Base-by-base conservation (phyloP, 2,329 filamentous ascomycete species). In the Colletotrichum tofieldiae region DNA sequence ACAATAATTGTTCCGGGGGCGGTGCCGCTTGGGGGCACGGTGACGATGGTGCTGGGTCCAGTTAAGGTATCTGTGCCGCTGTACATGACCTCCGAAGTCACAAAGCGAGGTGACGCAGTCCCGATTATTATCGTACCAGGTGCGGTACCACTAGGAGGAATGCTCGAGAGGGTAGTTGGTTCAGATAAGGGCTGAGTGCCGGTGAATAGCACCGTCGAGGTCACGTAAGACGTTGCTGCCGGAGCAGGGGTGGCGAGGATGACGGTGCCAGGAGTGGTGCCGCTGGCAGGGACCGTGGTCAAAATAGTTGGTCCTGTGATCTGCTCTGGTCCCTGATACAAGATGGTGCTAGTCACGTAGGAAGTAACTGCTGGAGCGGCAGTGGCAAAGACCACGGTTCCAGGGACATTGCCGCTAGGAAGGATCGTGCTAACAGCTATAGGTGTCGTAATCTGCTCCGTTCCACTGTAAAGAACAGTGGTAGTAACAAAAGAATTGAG, bases 41-140 rank as follows among this genome's bases (percentile, higher is more conserved):
- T 67, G 2, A 43, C 37, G 9, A 67, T 26, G 23, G 65, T 45
- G 4, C 41, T 67, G 9, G 47, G 65, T 2, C 55, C 65, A 1
- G 65, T 67, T 11, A 67, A 5, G 1, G 35, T 39, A 5, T 12
- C 26, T 2, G 29, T 43, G n/a, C 55, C 65, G 8, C 43, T 60
- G 26, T 60, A 67, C 7, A 54, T 5, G 45, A 67, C 65, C 26
- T 52, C 35, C 1, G 65, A 61, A 3, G 65, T 67, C 23, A 54
- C 45, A 16, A 41, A 61, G 32, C 32, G 29, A 11, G 56, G 43
- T 14, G 58, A 54, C 39, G 64, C 43, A 26, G 56, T 62, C 11
- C 43, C 55, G 11, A 73, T 47, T 20, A 74, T 39, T 5, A 72
- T 47, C 2, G 73, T 75, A 3, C 72, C 71, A 16, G 66, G 59